Conservation (phyloP, 2,329 filamentous ascomycete species). For the Chaetomiaceae sp. region DNA sequence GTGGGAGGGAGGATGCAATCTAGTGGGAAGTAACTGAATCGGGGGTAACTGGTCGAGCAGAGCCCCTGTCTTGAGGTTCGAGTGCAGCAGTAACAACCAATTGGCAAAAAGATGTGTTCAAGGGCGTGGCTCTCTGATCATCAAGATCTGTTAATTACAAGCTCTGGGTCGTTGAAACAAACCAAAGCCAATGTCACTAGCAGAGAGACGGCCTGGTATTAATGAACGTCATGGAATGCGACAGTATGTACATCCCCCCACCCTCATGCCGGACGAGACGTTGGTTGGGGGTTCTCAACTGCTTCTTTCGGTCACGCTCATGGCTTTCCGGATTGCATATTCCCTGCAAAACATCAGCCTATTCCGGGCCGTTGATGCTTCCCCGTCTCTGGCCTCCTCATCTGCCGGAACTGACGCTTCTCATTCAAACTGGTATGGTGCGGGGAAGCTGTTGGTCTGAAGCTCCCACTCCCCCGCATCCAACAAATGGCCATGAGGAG, state of each 20-base stretch:
- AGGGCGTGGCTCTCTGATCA: too few relatives aligned
- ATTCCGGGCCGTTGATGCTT: conserved; percentile 10
- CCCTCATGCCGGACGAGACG: background rate
- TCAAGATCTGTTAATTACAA: too few relatives aligned
- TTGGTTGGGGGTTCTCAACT: background rate
- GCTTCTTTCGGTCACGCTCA: background rate
- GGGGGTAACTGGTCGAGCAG: too few relatives aligned
- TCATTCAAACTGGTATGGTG: background rate
- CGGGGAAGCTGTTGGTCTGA: background rate
- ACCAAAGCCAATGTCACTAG: background rate
- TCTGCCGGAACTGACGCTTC: conserved; percentile 9
- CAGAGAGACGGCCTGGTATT: background rate
- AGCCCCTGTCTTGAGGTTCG: too few relatives aligned
- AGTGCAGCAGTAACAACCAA: too few relatives aligned
- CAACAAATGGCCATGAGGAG: background rate
- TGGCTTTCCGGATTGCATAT: background rate
- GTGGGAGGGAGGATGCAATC: background rate
- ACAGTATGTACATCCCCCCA: background rate
- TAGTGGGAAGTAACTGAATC: background rate
- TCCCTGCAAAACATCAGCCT: conserved; percentile 17
- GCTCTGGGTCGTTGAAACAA: background rate
- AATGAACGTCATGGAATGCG: background rate
- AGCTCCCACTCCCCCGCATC: conserved; percentile 4
- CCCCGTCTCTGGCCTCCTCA: conserved; percentile 4
- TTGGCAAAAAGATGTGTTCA: too few relatives aligned